Evolutionary conservation across 164 flowering plant species (phyloP), one percentile per base, ranked within the genome.

Genomic region (Saururus chinensis): DNA sequence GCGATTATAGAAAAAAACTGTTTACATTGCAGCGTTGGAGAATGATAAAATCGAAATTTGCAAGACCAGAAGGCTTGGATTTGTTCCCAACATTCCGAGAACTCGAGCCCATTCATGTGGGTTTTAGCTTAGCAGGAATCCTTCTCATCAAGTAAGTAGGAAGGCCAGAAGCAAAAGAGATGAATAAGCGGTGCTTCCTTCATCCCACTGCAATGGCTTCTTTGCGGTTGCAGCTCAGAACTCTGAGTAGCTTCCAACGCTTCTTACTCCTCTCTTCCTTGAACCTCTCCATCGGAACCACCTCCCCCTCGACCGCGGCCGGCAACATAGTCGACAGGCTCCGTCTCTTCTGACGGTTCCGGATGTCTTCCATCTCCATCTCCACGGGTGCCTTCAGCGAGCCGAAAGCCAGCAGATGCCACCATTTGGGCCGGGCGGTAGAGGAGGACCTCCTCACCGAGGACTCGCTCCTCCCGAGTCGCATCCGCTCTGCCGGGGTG

Each of bases 321-420:
- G 74, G 65, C 25, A 74, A 73, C 57, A 74, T 9, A 4, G 61
- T 13, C 25, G 69, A 0, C 63, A 53, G 66, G 45, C 21, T 74
- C 53, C 78, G 81, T 23, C 86, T 83, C 40, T 55, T 51, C 73
- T 84, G 86, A 4, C 95, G 77, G 79, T 63, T 75, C 59, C 75
- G 79, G 13, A 87, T 83, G 40, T 84, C 95, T 23, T 60, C 72
- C 23, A 83, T 73, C 59, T 79, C 89, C 82, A 84, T 87, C 74
- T 80, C 86, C 26, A 81, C 57, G n/a, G 88, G 89, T 35, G 78
- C 30, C 69, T 71, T 82, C 54, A 75, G 72, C 65, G 71, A 21
- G 17, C 89, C 86, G 16, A 84, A 77, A 75, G 76, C 56, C 25
- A 77, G 48, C 23, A 75, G 1, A 20, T 64, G 63, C 79, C 78